Evolutionary conservation across 352 stramenopile species (phyloP), one percentile per base, ranked within the genome.

Genomic region (Globisporangium spiculum): DNA sequence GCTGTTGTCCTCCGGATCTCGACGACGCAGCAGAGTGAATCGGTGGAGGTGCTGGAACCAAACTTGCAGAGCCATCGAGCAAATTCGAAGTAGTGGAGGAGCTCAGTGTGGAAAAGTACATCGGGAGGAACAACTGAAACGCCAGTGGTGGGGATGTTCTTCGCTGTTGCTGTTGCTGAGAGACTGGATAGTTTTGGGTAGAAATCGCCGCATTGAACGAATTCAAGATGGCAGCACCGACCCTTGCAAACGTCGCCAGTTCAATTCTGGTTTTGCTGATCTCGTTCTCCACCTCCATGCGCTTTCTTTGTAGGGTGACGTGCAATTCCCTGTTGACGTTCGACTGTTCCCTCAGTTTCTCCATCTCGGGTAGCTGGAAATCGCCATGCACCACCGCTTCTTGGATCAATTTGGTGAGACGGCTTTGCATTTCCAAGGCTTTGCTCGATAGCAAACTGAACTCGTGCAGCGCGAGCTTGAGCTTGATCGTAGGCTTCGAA

Each of bases 401-500:
- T 62, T 89, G 81, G 3, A 85, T 65, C 9, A 82, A 60, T 26
- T 80, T 77, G 1, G 70, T 81, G 0, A 91, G 65, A 26, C 79
- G 60, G 6, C 59, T 34, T 3, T 81, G 54, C 6, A 65, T 52
- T 3, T 66, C 65, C 2, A 79, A 41, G 0, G 73, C 71, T 55
- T 77, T 59, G 0, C 66, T 61, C 6, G 58, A 48, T 1, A 81
- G 60, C 12, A 59, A 27, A 0, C 63, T 60, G 16, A 80, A 78
- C 9, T 86, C 73, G 30, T 71, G 64, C 9, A 91, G 32, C 2
- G 73, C 65, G 0, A 50, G 53, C 27, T 81, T 82, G 18, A 91
- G 58, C 14, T 48, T 48, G 18, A 36, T 52, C 2, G 6, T 24
- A 12, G 48, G 6, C 7, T 27, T 54, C 58, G 48, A 73, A 75